Base-by-base conservation (phyloP, 2,329 filamentous ascomycete genomes). In the Elsinoe ampelina region DNA sequence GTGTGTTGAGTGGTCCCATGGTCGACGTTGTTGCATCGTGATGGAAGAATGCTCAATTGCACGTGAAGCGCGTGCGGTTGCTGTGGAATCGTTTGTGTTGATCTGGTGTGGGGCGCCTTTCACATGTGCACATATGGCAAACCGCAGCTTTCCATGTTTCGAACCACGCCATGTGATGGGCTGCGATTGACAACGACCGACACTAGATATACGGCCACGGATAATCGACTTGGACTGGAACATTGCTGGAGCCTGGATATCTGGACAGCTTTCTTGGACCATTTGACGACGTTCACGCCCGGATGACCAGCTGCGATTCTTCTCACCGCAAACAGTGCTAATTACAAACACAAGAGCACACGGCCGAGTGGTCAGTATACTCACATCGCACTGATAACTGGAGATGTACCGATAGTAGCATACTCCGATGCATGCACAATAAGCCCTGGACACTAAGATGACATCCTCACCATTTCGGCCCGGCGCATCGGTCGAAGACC, bases 401-500 rank as follows among this genome's bases (percentile, higher is more conserved):
- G 47, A 26, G 17, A 51, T 51, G 41, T 26, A 3, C 2, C 47
- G 22, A 54, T 13, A 45, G 4, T 12, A 11, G 17, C 11, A 3
- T 2, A 26, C 6, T 4, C 19, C 26, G 5, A 45, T 45, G 32
- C 15, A 17, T 26, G 15, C 30, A 3, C 22, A 51, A 15, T 15
- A 26, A 36, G 30, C 47, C 41, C 8, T 22, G 26, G n/a, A 19
- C n/a, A 42, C 11, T 58, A 64, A 52, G 58, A 68, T 68, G 64
- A 64, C 66, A 7, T 70, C 68, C 15, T 70, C 69, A 50, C 69
- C 69, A 45, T 59, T 70, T 59, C 68, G 69, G 55, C 63, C 66
- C 17, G 68, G 68, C 61, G 63, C 67, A 39, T 66, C 66, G 52
- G 63, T 74, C 62, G 85, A 90, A 67, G 88, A 93, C 67, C 86